A percentile compares a stretch with the other conserved stretches of the same genome.
These are phyloP conservation scores for Colletotrichum sp. DNA, from an alignment of 2,329 filamentous ascomycete species.

Conservation along the genomic window DNA sequence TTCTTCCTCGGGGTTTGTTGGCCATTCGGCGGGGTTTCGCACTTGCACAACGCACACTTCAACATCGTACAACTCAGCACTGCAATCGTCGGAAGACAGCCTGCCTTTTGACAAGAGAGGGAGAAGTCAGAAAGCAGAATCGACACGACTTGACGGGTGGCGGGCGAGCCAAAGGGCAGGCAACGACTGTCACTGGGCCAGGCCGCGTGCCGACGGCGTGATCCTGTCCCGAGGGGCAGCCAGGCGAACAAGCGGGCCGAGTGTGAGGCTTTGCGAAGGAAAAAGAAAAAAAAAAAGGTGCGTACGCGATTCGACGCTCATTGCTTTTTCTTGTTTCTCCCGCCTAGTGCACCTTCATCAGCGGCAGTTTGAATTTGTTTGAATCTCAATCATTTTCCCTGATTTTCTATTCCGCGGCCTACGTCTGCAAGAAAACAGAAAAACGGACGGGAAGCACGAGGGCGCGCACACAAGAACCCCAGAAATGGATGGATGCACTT, in stretches of 20 bases:
- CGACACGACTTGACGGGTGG: neutral
- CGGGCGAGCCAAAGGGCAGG: neutral
- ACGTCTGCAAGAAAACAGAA: neutral
- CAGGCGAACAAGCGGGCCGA: conserved; percentile 16
- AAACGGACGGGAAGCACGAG: neutral
- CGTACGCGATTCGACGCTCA: neutral
- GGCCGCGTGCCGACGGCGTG: conserved; percentile 3
- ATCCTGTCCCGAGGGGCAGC: conserved; percentile 7
- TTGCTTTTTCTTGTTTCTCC: conserved; percentile 18
- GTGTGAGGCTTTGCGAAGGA: conserved; percentile 8
- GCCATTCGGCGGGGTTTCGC: neutral
- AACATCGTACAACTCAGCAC: neutral
- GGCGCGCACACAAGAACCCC: neutral
- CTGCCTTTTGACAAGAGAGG: neutral
- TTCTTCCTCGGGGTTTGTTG: neutral
- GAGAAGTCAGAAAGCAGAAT: neutral
- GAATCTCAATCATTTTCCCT: neutral
- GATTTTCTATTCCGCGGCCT: neutral
- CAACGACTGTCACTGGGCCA: conserved; percentile 3
- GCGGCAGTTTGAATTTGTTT: neutral
- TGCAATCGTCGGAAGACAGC: neutral
- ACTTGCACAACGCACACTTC: neutral
- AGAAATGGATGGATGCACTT: neutral
- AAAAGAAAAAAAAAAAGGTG: neutral
- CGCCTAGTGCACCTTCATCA: conserved; percentile 12